These are phyloP conservation scores for Trichoderma polysporum DNA, from an alignment of 2,329 filamentous ascomycete genomes.

Conservation along the genomic window DNA sequence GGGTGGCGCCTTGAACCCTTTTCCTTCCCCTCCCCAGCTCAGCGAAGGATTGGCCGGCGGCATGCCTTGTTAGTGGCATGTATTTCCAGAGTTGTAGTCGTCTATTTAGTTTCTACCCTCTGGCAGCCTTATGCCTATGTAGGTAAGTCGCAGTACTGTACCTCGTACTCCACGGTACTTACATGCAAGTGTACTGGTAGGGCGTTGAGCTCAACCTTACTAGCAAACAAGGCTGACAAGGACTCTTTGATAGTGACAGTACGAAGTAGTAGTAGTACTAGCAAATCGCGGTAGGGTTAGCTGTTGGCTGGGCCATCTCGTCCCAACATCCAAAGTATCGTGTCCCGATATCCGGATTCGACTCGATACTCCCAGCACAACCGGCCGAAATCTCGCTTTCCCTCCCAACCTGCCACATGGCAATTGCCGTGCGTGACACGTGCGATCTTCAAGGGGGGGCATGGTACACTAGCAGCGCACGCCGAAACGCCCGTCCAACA, in stretches of 20 bases:
- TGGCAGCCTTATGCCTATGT: neutral
- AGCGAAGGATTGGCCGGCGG: neutral
- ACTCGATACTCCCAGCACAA: neutral
- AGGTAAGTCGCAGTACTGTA: neutral
- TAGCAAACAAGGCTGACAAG: neutral
- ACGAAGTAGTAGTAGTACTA: neutral
- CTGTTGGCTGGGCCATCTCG: neutral
- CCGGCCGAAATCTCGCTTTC: constrained; percentile 12
- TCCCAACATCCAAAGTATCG: too few relatives aligned
- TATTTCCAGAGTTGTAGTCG: neutral
- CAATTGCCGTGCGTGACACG: constrained; percentile 22
- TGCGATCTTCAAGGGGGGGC: constrained; percentile 21
- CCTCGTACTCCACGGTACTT: too few relatives aligned
- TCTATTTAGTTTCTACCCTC: neutral
- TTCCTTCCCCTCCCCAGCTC: neutral
- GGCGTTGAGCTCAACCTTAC: neutral
- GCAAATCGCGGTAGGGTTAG: neutral
- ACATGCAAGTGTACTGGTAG: neutral
- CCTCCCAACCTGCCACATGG: constrained; percentile 20
- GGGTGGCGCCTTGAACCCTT: neutral
- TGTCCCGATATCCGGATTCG: neutral
- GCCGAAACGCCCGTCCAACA: neutral
- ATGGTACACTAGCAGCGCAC: constrained; percentile 8
- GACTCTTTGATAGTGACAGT: neutral
- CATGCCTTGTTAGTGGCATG: neutral